Conservation (phyloP, 169 alveolate species). For the Pseudocohnilembus persalinus region DNA sequence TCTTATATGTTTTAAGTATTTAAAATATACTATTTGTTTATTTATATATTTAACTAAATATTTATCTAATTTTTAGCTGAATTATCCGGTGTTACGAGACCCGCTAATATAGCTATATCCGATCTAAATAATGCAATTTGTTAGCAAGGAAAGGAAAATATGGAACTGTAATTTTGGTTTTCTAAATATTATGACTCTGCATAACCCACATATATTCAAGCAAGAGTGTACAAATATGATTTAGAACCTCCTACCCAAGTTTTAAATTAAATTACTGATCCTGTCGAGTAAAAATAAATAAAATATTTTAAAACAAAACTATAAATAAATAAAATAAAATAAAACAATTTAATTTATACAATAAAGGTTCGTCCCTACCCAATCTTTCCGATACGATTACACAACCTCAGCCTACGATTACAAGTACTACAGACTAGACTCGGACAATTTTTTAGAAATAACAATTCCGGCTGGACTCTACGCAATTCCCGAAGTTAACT, state of each 20-base stretch:
- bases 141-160: not conserved
- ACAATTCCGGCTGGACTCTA: not conserved
- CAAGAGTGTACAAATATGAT: not conserved
- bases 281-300: no score
- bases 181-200: not conserved
- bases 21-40: not conserved
- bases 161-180: not conserved
- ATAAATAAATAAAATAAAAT: no score
- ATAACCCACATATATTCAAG: not conserved
- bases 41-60: no score
- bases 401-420: not conserved
- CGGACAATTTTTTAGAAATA: not conserved
- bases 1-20: not conserved
- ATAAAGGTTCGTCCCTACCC: not conserved
- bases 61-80: not conserved
- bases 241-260: not conserved
- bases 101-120: not conserved
- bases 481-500: not conserved
- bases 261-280: not conserved
- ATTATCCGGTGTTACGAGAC: not conserved
- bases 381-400: not conserved
- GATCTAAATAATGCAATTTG: not conserved
- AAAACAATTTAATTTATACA: no score
- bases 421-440: not conserved
- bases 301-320: not conserved